Evolutionary conservation across 2,329 filamentous ascomycete genomes (phyloP).

Genomic region (Fusarium liriodendri): DNA sequence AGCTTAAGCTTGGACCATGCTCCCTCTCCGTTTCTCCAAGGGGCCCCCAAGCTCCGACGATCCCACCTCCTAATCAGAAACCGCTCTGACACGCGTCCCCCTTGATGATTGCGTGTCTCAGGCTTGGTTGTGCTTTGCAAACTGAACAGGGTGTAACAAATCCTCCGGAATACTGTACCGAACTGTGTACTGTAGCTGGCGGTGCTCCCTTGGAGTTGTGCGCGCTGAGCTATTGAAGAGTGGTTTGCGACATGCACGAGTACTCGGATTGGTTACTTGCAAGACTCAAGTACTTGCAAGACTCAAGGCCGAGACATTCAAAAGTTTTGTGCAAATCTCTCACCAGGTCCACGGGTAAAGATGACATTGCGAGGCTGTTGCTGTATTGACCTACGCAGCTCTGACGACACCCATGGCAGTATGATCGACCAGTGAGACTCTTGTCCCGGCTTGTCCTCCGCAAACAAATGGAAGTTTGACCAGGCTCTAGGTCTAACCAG

Average conservation of each 20-base stretch:
- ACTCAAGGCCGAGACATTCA: constrained; percentile 12
- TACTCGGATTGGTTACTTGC: constrained; percentile 10
- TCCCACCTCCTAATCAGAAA: constrained; percentile 30
- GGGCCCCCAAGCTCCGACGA: not conserved
- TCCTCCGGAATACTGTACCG: constrained; percentile 14
- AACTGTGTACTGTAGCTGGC: not conserved
- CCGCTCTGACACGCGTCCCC: constrained; percentile 41
- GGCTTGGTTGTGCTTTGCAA: not conserved
- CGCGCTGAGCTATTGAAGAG: not conserved
- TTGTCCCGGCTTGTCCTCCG: not conserved
- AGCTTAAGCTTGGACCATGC: constrained; percentile 6
- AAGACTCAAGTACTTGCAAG: not conserved
- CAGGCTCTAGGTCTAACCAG: not conserved
- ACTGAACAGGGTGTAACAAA: not conserved
- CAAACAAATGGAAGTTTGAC: not conserved
- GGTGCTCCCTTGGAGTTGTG: constrained; percentile 18
- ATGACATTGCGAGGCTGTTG: not conserved
- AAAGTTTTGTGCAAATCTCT: not conserved
- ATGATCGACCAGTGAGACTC: not conserved
- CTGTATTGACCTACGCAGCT: not conserved
- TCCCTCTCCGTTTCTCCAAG: not conserved
- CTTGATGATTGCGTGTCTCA: constrained; percentile 30
- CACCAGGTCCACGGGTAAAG: not conserved
- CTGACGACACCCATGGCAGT: not conserved
- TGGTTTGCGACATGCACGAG: constrained; percentile 5